phyloP scores from a whole-genome alignment of 2,329 filamentous ascomycete genomes.

The Chaetothyriales sp. region DNA sequence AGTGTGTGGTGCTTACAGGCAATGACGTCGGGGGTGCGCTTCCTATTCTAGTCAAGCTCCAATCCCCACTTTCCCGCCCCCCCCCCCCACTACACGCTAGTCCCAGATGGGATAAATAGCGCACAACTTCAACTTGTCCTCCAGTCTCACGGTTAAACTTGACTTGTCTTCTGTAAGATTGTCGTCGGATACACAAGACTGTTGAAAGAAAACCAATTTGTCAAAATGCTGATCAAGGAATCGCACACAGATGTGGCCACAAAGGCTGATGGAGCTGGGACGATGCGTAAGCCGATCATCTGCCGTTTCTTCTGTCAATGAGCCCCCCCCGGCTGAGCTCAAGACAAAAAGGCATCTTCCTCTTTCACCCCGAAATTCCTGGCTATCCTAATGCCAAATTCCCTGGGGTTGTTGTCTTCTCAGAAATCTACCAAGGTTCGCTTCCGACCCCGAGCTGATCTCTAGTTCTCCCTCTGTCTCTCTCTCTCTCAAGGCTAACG shows the following conservation, averaged over 20 bases:
- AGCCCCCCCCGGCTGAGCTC: constrained; percentile 1
- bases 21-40: no score
- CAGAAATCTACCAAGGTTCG: constrained; percentile 86
- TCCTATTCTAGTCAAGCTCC: no score
- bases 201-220: background rate
- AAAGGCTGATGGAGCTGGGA: constrained; percentile 39
- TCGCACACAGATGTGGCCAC: constrained; percentile 45
- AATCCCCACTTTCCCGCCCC: no score
- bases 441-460: background rate
- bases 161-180: no score
- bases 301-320: constrained; percentile 4
- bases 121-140: no score
- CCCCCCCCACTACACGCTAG: background rate
- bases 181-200: background rate
- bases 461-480: background rate
- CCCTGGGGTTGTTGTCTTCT: constrained; percentile 75
- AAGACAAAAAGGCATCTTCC: constrained; percentile 53
- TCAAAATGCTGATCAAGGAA: constrained; percentile 45
- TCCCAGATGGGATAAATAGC: background rate
- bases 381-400: constrained; percentile 82
- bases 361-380: constrained; percentile 73
- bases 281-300: constrained; percentile 36
- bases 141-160: no score
- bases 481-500: background rate
- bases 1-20: no score